Evolutionary conservation across 352 stramenopile genomes (phyloP).

Genomic region (Elongisporangium senticosum): DNA sequence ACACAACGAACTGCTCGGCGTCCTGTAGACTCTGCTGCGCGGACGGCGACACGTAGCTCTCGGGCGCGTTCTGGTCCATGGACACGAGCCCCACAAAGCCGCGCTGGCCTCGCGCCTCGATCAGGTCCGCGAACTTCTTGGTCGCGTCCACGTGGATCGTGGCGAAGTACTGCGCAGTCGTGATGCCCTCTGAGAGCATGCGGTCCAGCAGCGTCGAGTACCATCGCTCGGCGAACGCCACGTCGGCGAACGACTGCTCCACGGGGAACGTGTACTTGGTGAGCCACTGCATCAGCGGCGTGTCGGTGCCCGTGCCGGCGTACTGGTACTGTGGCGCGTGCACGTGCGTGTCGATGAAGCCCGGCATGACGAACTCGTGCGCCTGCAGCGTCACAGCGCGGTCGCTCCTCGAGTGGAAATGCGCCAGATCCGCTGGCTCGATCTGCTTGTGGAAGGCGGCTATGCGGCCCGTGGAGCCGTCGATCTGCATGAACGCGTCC

Average conservation of each 20-base stretch:
- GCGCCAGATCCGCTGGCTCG: constrained; percentile 13
- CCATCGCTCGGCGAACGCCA: constrained; percentile 37
- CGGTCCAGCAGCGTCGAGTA: constrained; percentile 71
- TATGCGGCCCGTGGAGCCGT: constrained; percentile 29
- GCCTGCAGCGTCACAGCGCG: constrained; percentile 13
- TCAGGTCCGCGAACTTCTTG: constrained; percentile 73
- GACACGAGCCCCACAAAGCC: constrained; percentile 86
- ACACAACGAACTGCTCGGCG: constrained; percentile 73
- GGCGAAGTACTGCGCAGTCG: constrained; percentile 88
- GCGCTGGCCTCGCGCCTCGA: constrained; percentile 60
- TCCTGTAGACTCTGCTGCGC: constrained; percentile 55
- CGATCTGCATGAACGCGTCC: constrained; percentile 41
- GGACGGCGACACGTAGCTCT: constrained; percentile 61
- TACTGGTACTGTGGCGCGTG: constrained; percentile 90
- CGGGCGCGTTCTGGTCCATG: constrained; percentile 87
- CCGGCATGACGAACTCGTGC: constrained; percentile 77
- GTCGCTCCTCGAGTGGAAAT: constrained; percentile 6
- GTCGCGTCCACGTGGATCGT: constrained; percentile 81
- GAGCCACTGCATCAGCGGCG: constrained; percentile 89
- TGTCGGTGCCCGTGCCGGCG: constrained; percentile 86
- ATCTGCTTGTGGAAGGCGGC: constrained; percentile 29
- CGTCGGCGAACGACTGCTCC: constrained; percentile 65
- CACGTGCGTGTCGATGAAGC: constrained; percentile 89
- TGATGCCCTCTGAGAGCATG: constrained; percentile 80
- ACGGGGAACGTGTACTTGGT: constrained; percentile 89